Percentiles rank a stretch among this genome's conserved stretches.
Evolutionary conservation across 163 green algal genomes (phyloP).

Genomic region (Chlorella variabilis): DNA sequence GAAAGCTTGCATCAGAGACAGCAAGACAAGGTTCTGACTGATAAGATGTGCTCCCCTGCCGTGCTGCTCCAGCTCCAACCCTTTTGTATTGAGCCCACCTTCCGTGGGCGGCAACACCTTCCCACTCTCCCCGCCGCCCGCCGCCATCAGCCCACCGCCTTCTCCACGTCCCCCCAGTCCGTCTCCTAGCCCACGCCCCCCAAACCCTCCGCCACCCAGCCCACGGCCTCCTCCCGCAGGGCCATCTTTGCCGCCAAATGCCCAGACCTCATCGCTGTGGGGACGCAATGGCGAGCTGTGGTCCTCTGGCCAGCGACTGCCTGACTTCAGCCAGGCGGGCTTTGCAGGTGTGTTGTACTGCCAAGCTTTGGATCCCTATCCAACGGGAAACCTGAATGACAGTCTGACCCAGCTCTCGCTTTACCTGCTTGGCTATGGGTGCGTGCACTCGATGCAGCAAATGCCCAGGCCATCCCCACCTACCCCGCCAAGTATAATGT

Average conservation of each 20-base stretch:
- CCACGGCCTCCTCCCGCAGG: not conserved
- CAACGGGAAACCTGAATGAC: too few relatives aligned
- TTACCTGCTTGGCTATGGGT: not conserved
- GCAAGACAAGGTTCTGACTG: too few relatives aligned
- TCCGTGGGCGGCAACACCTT: too few relatives aligned
- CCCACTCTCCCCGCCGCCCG: not conserved
- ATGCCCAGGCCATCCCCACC: not conserved
- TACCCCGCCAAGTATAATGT: constrained; percentile 23
- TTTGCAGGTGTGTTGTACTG: constrained; percentile 15
- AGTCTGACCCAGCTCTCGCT: not conserved
- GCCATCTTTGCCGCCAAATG: not conserved
- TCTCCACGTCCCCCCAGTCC: not conserved
- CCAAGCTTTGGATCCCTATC: too few relatives aligned
- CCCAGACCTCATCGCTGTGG: not conserved
- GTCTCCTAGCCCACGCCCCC: not conserved
- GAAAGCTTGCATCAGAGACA: too few relatives aligned
- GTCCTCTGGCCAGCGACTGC: not conserved
- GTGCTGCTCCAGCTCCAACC: too few relatives aligned
- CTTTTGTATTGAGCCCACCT: too few relatives aligned
- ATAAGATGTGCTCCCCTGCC: too few relatives aligned
- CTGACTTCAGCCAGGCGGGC: constrained; percentile 25
- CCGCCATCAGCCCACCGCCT: not conserved
- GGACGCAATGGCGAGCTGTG: not conserved
- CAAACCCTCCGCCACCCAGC: not conserved
- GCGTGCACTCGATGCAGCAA: constrained; percentile 4